phyloP scores from a whole-genome alignment of 2,329 filamentous ascomycete species.

The Neofusicoccum ribis region DNA sequence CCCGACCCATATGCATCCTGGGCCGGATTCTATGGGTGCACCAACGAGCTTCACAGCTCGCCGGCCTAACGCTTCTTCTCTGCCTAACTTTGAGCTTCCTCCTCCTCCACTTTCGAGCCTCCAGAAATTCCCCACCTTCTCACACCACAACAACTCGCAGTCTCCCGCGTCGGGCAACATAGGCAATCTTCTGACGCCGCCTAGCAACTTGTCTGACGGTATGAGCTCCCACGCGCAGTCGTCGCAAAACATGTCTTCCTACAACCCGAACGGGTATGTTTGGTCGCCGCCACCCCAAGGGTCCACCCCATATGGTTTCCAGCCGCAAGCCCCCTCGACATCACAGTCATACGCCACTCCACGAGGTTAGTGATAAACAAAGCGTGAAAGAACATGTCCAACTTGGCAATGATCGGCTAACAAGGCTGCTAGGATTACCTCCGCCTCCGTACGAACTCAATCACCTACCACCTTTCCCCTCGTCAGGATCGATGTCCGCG shows the following conservation, averaged over 20 bases:
- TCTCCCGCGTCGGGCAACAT: conserved; percentile 48
- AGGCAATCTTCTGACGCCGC: conserved; percentile 63
- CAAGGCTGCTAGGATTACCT: conserved; percentile 57
- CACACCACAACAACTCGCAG: conserved; percentile 44
- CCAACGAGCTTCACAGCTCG: conserved; percentile 69
- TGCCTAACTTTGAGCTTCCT: conserved; percentile 69
- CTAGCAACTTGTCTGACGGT: conserved; percentile 59
- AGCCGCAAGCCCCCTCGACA: conserved; percentile 30
- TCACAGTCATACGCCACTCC: conserved; percentile 36
- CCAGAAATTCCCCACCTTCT: conserved; percentile 34
- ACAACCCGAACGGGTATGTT: conserved; percentile 63
- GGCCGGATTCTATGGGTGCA: conserved; percentile 60
- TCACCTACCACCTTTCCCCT: conserved; percentile 63
- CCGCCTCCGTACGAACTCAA: conserved; percentile 68
- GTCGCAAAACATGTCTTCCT: conserved; percentile 59
- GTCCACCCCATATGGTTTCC: conserved; percentile 57
- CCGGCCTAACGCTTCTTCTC: conserved; percentile 66
- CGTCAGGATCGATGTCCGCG: conserved; percentile 57
- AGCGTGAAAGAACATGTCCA: conserved; percentile 7
- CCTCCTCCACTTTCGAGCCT: conserved; percentile 59
- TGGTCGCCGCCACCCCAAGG: conserved; percentile 58
- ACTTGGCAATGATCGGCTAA: conserved; percentile 8
- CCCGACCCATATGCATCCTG: conserved; percentile 62
- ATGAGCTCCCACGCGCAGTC: conserved; percentile 60
- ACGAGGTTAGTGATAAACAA: conserved; percentile 44